phyloP scores from a whole-genome alignment of 176 grass and related monocot species.

The Eremochloa ophiuroides region DNA sequence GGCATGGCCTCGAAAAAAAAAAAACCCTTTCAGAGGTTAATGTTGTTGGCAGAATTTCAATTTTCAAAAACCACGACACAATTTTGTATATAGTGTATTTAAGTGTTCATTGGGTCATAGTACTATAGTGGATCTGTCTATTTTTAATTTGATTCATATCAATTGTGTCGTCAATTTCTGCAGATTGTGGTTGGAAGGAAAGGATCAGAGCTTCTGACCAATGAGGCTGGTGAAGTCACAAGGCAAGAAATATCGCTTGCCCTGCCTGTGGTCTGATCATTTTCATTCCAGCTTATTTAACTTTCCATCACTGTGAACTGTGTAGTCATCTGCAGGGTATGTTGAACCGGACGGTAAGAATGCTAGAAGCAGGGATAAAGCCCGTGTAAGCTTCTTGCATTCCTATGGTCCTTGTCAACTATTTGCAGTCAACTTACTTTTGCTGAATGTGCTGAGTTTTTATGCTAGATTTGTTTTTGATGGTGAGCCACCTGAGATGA shows the following conservation, averaged over 20 bases:
- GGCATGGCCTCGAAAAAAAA: neutral
- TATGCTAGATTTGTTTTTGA: slow-evolving; percentile 90
- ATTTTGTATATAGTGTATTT: neutral
- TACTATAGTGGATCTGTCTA: neutral
- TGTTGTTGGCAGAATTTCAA: neutral
- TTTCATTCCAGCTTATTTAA: neutral
- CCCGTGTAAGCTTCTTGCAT: slow-evolving; percentile 66
- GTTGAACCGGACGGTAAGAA: slow-evolving; percentile 76
- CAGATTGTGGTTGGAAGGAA: slow-evolving; percentile 84
- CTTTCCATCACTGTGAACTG: neutral
- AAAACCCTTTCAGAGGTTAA: neutral
- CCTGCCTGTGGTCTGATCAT: neutral
- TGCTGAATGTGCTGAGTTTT: slow-evolving; percentile 19
- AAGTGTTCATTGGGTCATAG: neutral
- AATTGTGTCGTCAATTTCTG: neutral
- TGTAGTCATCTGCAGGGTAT: slow-evolving; percentile 88
- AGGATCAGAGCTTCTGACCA: slow-evolving; percentile 67
- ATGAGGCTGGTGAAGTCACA: slow-evolving; percentile 89
- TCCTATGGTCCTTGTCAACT: slow-evolving; percentile 15
- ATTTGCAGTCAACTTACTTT: neutral
- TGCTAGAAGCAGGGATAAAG: slow-evolving; percentile 90
- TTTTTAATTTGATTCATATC: neutral
- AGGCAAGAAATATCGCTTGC: slow-evolving; percentile 41
- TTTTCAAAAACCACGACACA: neutral
- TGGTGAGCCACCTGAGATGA: slow-evolving; percentile 83